These are phyloP conservation scores for Blastomyces silverae DNA, from an alignment of 2,329 filamentous ascomycete species.

Conservation along the genomic window DNA sequence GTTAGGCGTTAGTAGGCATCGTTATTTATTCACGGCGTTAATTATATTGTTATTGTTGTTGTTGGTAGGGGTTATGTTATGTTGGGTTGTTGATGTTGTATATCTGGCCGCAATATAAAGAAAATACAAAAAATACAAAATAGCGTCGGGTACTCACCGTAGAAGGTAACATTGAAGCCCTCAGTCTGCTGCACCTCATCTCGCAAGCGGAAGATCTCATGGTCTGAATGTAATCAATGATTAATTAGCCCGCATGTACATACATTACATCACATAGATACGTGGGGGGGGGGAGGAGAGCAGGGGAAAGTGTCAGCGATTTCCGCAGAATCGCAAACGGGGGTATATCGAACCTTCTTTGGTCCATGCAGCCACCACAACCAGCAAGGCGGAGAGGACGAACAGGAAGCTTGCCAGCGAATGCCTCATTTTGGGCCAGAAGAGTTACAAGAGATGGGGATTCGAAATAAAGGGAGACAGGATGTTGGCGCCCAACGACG, in stretches of 20 bases:
- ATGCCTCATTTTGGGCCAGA: constrained; percentile 58
- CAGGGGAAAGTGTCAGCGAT: background rate
- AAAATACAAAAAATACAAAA: constrained; percentile 3
- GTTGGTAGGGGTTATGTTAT: background rate
- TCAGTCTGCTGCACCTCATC: constrained; percentile 75
- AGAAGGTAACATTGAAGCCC: constrained; percentile 77
- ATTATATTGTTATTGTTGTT: background rate
- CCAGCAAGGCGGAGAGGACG: constrained; percentile 61
- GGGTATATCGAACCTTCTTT: constrained; percentile 62
- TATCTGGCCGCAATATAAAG: background rate
- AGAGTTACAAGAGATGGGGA: background rate
- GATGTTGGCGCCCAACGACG: constrained; percentile 13
- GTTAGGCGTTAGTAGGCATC: constrained; percentile 4
- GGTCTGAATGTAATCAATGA: constrained; percentile 52
- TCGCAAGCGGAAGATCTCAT: constrained; percentile 92
- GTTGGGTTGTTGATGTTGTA: background rate
- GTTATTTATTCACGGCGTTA: background rate
- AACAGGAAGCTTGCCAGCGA: constrained; percentile 53
- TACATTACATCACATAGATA: constrained; percentile 1
- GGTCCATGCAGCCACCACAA: constrained; percentile 68
- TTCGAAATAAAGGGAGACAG: background rate
- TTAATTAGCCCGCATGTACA: constrained; percentile 14
- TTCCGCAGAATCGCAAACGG: background rate
- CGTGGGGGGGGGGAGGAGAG: background rate
- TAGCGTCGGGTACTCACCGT: constrained; percentile 45